Percentiles rank a stretch among this genome's conserved stretches.
These are phyloP conservation scores for Crithidia bombi DNA, from an alignment of 208 protist species.

Conservation along the genomic window DNA sequence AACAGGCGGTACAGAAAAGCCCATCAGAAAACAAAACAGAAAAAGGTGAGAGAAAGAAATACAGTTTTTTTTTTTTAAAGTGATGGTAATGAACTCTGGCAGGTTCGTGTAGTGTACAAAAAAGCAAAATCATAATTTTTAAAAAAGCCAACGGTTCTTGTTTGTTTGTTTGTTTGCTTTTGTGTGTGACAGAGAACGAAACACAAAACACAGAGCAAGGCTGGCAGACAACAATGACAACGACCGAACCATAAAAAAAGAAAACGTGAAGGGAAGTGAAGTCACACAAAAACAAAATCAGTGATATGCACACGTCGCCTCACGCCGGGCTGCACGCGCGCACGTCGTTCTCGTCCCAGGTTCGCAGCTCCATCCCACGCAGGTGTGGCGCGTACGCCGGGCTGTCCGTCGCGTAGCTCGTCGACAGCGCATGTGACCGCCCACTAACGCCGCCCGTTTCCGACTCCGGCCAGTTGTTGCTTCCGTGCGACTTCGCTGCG, in stretches of 20 bases:
- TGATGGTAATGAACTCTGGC: too few relatives aligned
- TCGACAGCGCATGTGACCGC: conserved; percentile 22
- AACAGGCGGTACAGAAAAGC: conserved; percentile 8
- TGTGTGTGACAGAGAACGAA: neutral
- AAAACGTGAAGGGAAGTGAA: neutral
- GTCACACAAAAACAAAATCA: neutral
- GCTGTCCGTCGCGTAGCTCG: conserved; percentile 29
- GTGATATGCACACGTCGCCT: too few relatives aligned
- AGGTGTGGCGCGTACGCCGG: conserved; percentile 13
- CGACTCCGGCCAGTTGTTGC: conserved; percentile 10
- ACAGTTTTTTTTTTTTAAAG: too few relatives aligned
- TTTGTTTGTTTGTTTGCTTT: too few relatives aligned
- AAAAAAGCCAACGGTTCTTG: too few relatives aligned
- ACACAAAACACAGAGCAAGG: neutral
- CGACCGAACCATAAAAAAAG: conserved; percentile 10
- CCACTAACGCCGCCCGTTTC: conserved; percentile 23
- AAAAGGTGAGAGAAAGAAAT: neutral
- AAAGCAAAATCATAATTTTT: too few relatives aligned
- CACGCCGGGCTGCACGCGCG: conserved; percentile 14
- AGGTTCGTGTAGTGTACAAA: neutral
- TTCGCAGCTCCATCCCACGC: neutral
- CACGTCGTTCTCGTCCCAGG: conserved; percentile 18
- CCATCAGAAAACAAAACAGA: neutral
- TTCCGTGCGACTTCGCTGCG: neutral
- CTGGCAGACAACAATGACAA: neutral